Base-by-base conservation (phyloP, 2,329 filamentous ascomycete species). In the Talaromyces sp. region DNA sequence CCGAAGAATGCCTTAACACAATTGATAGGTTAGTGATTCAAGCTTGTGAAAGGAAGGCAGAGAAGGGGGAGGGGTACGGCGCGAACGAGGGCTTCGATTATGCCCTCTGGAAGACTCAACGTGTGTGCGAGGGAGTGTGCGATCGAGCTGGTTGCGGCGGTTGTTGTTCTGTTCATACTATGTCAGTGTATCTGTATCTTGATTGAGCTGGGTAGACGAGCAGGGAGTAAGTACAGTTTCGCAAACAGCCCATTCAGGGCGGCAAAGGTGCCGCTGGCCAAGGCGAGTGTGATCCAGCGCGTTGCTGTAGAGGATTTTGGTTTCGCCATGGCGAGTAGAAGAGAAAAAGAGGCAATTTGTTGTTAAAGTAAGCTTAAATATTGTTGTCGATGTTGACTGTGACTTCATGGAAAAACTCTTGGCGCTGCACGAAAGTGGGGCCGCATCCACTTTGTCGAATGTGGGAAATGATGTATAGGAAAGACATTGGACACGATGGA, bases 191-290 rank as follows among this genome's bases (percentile, higher is more conserved):
- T 63, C 29, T 38, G 56, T 54, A 26, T 21, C 24, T 41, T 54
- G n/a, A 54, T 46, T 26, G n/a, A 46, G 17, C 19, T 1, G 17
- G 8, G 3, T 24, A 14, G 35, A 24, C 1, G 14, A n/a, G 24
- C n/a, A 11, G 21, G 46, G 68, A 73, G 46, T 76, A 85, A 73
- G 46, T 76, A 85, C 82, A 88, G 77, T 72, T 88, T 88, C 11
- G 85, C 85, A 70, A 88, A 88, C n/a, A 87, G 80, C 56, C 85
- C 85, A 65, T 88, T 88, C 66, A 85, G 77, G 11, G 85, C 84
- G 19, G 85, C 85, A 69, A 85, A 88, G 46, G 80, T 79, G 59
- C 85, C 85, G 65, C 82, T 85, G n/a, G 82, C 78, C 38, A 87
- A 73, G 53, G 85, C 85, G 60, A 86, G 79, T 63, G 83, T 67